Conservation (phyloP, 192 early-diverging fungal species). For the Allomyces arbusculus region DNA sequence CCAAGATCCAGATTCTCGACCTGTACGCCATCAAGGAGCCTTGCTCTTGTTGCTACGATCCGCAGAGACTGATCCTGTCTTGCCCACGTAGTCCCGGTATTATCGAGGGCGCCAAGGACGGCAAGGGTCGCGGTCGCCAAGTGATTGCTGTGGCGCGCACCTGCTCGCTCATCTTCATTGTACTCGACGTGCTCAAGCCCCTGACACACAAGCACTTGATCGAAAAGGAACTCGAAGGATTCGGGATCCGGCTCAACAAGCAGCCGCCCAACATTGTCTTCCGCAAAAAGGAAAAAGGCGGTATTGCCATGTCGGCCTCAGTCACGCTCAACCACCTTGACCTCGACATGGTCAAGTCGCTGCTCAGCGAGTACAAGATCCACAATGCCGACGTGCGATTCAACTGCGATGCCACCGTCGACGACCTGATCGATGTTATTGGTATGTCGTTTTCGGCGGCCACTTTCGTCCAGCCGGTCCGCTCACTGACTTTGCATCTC, state of each 20-base stretch:
- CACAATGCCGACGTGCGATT: slow-evolving; percentile 75
- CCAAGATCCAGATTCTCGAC: slow-evolving; percentile 92
- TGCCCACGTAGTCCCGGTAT: slow-evolving; percentile 49
- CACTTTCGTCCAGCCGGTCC: background rate
- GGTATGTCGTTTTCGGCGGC: background rate
- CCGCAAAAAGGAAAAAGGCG: slow-evolving; percentile 99
- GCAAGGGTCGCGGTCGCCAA: slow-evolving; percentile 94
- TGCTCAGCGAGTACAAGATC: slow-evolving; percentile 84
- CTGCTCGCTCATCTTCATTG: slow-evolving; percentile 89
- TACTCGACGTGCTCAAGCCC: slow-evolving; percentile 92
- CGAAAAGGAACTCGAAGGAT: slow-evolving; percentile 16
- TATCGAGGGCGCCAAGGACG: slow-evolving; percentile 91
- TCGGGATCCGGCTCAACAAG: slow-evolving; percentile 86
- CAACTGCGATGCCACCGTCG: slow-evolving; percentile 7
- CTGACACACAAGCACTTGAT: slow-evolving; percentile 40
- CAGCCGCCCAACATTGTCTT: slow-evolving; percentile 81
- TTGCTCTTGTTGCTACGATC: too few relatives aligned
- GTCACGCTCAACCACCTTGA: slow-evolving; percentile 75
- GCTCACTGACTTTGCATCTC: background rate
- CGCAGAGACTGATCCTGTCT: too few relatives aligned
- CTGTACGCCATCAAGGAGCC: slow-evolving; percentile 12
- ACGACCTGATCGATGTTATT: slow-evolving; percentile 1
- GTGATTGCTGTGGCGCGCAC: slow-evolving; percentile 95
- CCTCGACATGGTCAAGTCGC: slow-evolving; percentile 76
- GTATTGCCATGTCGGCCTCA: slow-evolving; percentile 84